These are phyloP conservation scores for Yamadazyma dendronema DNA, from an alignment of 1,139 yeast genomes.

Conservation along the genomic window DNA sequence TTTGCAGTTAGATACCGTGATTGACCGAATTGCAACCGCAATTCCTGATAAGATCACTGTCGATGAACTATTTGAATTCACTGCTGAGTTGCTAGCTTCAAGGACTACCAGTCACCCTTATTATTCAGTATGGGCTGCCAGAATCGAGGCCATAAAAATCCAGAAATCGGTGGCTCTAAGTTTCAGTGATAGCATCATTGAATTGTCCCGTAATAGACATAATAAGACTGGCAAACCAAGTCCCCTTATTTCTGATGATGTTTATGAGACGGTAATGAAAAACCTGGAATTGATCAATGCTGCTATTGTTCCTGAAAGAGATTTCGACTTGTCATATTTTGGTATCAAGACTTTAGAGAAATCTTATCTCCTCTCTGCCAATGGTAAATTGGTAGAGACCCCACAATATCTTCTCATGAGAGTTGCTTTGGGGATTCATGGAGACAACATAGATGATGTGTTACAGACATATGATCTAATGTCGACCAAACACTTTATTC, in stretches of 20 bases:
- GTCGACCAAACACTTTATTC: constrained; percentile 52
- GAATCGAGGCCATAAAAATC: constrained; percentile 36
- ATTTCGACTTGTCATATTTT: constrained; percentile 45
- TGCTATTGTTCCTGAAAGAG: constrained; percentile 37
- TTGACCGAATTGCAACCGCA: constrained; percentile 21
- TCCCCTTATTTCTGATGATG: constrained; percentile 15
- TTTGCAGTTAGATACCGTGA: constrained; percentile 22
- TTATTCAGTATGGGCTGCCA: constrained; percentile 47
- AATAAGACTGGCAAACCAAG: constrained; percentile 10
- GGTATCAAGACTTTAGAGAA: constrained; percentile 53
- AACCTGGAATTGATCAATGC: constrained; percentile 34
- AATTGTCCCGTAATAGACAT: constrained; percentile 20
- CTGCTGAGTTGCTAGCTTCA: constrained; percentile 47
- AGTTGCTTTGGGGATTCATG: constrained; percentile 54
- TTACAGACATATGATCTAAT: constrained; percentile 50
- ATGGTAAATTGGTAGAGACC: constrained; percentile 41
- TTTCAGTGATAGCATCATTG: constrained; percentile 35
- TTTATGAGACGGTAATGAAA: constrained; percentile 29
- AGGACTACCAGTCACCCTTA: constrained; percentile 47
- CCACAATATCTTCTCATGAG: constrained; percentile 53
- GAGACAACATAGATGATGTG: constrained; percentile 35
- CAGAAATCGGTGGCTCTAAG: constrained; percentile 24
- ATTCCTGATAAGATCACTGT: constrained; percentile 34
- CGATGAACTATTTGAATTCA: constrained; percentile 34
- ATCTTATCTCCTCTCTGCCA: constrained; percentile 41